Conservation (phyloP, 2,329 filamentous ascomycete genomes). For the Nothophaeocryptopus gaeumannii region DNA sequence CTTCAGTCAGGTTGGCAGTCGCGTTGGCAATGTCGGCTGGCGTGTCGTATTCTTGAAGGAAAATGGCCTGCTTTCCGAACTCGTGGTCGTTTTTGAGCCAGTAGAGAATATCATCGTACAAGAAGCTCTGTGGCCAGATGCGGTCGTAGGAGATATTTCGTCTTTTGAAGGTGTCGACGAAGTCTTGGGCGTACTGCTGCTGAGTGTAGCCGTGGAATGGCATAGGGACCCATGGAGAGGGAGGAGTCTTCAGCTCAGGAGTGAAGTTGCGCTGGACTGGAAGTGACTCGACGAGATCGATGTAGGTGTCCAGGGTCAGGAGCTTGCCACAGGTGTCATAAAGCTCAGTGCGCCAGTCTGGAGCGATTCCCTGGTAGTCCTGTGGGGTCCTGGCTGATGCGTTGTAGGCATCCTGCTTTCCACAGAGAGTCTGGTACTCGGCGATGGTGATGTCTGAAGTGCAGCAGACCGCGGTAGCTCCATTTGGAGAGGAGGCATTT, state of each 20-base stretch:
- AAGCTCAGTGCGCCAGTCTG: constrained; percentile 11
- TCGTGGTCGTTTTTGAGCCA: constrained; percentile 13
- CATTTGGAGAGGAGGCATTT: constrained; percentile 6
- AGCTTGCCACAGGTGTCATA: constrained; percentile 14
- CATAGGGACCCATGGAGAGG: constrained; percentile 6
- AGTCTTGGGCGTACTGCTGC: constrained; percentile 11
- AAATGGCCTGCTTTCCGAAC: constrained; percentile 11
- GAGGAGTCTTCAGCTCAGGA: constrained; percentile 9
- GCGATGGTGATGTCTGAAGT: constrained; percentile 12
- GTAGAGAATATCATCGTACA: constrained; percentile 8
- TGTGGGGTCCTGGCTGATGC: constrained; percentile 5
- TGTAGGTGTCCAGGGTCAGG: constrained; percentile 10
- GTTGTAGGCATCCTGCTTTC: constrained; percentile 13
- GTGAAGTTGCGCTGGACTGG: constrained; percentile 9
- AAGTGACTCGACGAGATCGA: constrained; percentile 9
- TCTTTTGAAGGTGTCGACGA: constrained; percentile 9
- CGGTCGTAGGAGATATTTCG: constrained; percentile 5
- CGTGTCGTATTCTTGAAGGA: constrained; percentile 10
- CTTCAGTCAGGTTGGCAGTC: constrained; percentile 4
- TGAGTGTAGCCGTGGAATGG: constrained; percentile 13
- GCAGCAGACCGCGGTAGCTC: constrained; percentile 12
- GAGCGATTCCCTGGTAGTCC: constrained; percentile 7
- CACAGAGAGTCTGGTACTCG: constrained; percentile 9
- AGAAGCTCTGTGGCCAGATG: constrained; percentile 10
- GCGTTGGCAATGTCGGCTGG: constrained; percentile 6